Conservation (phyloP, 768 basidiomycete genomes). For the Pulveroboletus frians region DNA sequence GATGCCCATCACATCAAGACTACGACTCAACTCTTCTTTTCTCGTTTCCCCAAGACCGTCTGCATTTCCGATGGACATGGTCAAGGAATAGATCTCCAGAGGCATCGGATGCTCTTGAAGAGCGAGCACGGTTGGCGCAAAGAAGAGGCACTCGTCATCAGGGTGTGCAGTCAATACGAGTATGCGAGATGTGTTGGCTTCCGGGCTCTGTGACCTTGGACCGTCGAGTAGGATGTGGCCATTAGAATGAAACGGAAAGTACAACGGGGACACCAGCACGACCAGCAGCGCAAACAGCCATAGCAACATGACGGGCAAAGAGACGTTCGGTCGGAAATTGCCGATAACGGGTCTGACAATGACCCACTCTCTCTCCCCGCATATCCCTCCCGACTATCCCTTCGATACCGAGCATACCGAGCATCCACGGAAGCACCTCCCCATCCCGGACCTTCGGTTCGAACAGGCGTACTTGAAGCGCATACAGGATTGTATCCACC, state of each 20-base stretch:
- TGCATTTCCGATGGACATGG: constrained; percentile 75
- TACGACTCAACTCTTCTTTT: constrained; percentile 51
- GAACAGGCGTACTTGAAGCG: constrained; percentile 66
- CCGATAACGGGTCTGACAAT: constrained; percentile 20
- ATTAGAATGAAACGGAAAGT: constrained; percentile 24
- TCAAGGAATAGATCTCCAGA: constrained; percentile 53
- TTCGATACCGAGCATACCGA: constrained; percentile 13
- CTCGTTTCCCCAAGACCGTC: constrained; percentile 67
- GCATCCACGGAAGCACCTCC: constrained; percentile 37
- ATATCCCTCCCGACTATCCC: constrained; percentile 17
- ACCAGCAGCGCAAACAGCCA: constrained; percentile 15
- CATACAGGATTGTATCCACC: constrained; percentile 47
- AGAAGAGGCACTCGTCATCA: constrained; percentile 94
- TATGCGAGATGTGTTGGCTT: constrained; percentile 26
- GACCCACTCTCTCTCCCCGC: constrained; percentile 9
- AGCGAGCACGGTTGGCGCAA: constrained; percentile 73
- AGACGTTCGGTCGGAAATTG: constrained; percentile 12
- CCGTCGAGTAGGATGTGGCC: constrained; percentile 15
- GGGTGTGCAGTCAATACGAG: constrained; percentile 88
- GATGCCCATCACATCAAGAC: constrained; percentile 68
- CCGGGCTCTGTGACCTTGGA: not conserved
- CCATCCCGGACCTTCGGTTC: constrained; percentile 73
- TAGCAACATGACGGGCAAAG: constrained; percentile 6
- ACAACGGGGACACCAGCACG: constrained; percentile 21
- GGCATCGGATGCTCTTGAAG: constrained; percentile 30